Conservation (phyloP, 495 filamentous ascomycete genomes). For the Saxophila tyrrhenica region DNA sequence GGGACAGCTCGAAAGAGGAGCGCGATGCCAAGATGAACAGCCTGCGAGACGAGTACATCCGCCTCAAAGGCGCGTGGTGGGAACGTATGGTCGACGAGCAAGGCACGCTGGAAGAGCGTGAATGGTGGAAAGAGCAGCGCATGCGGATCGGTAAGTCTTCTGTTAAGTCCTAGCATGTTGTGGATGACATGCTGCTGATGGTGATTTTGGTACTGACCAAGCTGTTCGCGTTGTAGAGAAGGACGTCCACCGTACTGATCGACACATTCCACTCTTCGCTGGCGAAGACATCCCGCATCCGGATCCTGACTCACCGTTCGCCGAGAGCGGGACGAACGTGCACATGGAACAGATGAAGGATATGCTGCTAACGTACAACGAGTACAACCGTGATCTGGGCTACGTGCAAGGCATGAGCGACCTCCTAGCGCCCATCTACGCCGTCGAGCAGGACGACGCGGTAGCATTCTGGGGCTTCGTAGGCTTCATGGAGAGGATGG, state of each 20-base stretch:
- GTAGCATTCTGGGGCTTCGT: constrained; percentile 96
- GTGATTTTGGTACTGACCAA: constrained; percentile 32
- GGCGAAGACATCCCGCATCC: constrained; percentile 98
- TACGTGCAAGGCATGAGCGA: constrained; percentile 99
- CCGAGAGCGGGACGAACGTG: constrained; percentile 82
- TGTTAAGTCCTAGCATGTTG: neutral
- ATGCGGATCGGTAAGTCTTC: constrained; percentile 69
- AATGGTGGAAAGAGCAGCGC: constrained; percentile 94
- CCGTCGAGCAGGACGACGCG: constrained; percentile 92
- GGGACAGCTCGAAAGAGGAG: constrained; percentile 76
- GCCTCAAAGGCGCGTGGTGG: constrained; percentile 93
- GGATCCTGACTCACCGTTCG: constrained; percentile 91
- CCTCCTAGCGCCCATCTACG: constrained; percentile 88
- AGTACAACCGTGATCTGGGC: constrained; percentile 83
- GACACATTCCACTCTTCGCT: constrained; percentile 81
- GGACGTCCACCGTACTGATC: constrained; percentile 94
- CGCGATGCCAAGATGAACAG: constrained; percentile 70
- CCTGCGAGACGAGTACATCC: constrained; percentile 83
- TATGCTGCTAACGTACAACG: constrained; percentile 96
- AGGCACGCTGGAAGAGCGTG: constrained; percentile 61
- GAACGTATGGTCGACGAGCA: constrained; percentile 76
- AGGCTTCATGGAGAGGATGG: constrained; percentile 93
- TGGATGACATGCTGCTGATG: constrained; percentile 7
- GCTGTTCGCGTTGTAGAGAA: constrained; percentile 60
- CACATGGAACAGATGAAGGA: constrained; percentile 98